These are phyloP conservation scores for Entomortierella chlamydospora DNA, from an alignment of 192 early-diverging fungal species.

Conservation along the genomic window DNA sequence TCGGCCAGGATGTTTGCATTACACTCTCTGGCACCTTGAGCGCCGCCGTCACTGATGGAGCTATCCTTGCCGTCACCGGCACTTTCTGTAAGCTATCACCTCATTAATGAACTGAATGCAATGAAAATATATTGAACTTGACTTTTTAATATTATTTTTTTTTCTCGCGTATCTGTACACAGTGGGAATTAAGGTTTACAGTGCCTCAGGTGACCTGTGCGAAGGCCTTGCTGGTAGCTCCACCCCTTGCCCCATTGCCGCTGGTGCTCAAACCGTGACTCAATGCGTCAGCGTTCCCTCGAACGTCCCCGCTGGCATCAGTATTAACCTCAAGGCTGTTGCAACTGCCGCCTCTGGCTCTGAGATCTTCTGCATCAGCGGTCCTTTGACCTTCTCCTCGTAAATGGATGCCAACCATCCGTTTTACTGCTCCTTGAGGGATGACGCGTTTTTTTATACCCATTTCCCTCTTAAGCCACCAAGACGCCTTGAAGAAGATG, in stretches of 20 bases:
- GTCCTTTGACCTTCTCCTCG: constrained; percentile 42
- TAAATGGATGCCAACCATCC: constrained; percentile 3
- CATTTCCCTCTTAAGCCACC: neutral
- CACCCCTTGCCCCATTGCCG: constrained; percentile 48
- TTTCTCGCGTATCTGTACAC: neutral
- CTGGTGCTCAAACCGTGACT: constrained; percentile 25
- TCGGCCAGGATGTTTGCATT: constrained; percentile 37
- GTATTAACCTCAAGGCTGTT: constrained; percentile 34
- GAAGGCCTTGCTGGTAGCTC: constrained; percentile 25
- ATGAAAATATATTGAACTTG: too few species aligned
- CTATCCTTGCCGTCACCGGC: constrained; percentile 21
- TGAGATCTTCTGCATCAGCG: constrained; percentile 46
- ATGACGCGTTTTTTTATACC: neutral
- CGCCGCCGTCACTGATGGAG: constrained; percentile 23
- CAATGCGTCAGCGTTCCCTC: constrained; percentile 45
- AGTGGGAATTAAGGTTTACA: constrained; percentile 49
- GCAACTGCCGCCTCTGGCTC: constrained; percentile 13
- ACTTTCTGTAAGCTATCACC: constrained; percentile 35
- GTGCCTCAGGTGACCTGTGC: constrained; percentile 42
- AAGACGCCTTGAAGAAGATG: neutral
- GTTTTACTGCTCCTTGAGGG: neutral
- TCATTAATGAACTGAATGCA: too few species aligned
- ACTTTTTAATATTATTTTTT: constrained; percentile 8
- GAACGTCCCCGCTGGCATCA: constrained; percentile 41
- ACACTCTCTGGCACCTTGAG: constrained; percentile 26